A percentile compares a stretch with the other conserved stretches of the same genome.
These are phyloP conservation scores for Capsella bursapastoris DNA, from an alignment of 345 rosid species.

Conservation along the genomic window DNA sequence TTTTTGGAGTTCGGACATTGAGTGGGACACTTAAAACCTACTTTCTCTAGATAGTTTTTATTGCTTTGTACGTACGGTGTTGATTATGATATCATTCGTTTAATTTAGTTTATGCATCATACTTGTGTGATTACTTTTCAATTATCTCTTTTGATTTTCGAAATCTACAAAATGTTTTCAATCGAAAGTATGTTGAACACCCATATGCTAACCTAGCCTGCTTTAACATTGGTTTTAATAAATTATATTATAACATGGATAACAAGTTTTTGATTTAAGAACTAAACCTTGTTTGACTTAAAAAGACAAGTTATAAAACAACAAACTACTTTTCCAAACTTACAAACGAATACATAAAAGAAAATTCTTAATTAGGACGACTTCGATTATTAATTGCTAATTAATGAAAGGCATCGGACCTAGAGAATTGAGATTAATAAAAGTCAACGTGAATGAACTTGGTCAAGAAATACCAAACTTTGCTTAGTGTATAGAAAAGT, in stretches of 20 bases:
- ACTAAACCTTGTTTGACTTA: conserved; percentile 8
- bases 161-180: neutral
- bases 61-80: conserved; percentile 15
- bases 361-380: conserved; percentile 1
- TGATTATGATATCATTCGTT: conserved; percentile 28
- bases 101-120: conserved; percentile 27
- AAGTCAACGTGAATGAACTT: conserved; percentile 46
- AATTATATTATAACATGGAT: neutral
- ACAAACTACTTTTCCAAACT: conserved; percentile 15
- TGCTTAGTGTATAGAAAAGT: conserved; percentile 40
- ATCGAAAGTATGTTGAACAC: neutral
- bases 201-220: too few relatives aligned
- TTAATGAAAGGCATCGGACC: conserved; percentile 18
- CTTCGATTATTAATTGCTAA: neutral
- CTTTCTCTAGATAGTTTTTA: conserved; percentile 10
- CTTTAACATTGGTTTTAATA: too few relatives aligned
- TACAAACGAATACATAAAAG: conserved; percentile 4
- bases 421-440: conserved; percentile 10
- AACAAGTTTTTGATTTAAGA: neutral
- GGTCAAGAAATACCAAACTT: conserved; percentile 43
- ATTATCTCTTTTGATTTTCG: neutral
- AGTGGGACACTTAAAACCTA: conserved; percentile 42
- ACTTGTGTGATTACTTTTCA: conserved; percentile 14
- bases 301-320: conserved; percentile 24
- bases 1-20: conserved; percentile 8